Conservation (phyloP, 768 basidiomycete species). For the Suillus subaureus region DNA sequence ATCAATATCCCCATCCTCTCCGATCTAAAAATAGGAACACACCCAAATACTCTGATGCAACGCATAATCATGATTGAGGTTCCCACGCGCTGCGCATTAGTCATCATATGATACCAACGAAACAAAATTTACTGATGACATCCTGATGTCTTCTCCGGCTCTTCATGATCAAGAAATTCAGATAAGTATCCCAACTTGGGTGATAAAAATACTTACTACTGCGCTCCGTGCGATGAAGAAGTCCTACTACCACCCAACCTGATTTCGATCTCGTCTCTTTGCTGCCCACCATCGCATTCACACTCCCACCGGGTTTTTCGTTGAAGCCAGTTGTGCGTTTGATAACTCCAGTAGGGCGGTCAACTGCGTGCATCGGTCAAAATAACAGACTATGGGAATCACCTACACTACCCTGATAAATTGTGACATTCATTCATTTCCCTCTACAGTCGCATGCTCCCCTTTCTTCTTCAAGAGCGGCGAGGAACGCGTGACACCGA, state of each 20-base stretch:
- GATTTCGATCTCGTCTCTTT: too few species aligned
- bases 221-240: neutral
- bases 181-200: too few species aligned
- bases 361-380: too few species aligned
- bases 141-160: neutral
- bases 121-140: neutral
- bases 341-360: too few species aligned
- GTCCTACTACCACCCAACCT: neutral
- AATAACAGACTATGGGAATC: too few species aligned
- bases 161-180: neutral
- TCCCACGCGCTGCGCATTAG: neutral
- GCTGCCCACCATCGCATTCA: too few species aligned
- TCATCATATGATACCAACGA: neutral
- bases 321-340: too few species aligned
- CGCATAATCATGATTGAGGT: neutral
- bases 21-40: neutral
- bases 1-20: neutral
- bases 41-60: neutral
- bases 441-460: too few species aligned
- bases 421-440: too few species aligned
- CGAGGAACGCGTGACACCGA: neutral
- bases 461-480: neutral
- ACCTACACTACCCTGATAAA: too few species aligned
- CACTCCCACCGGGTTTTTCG: too few species aligned
- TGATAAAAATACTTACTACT: neutral